Evolutionary conservation across 805 yeast species (phyloP).

Genomic region (Monosporozyma yasuniensis): DNA sequence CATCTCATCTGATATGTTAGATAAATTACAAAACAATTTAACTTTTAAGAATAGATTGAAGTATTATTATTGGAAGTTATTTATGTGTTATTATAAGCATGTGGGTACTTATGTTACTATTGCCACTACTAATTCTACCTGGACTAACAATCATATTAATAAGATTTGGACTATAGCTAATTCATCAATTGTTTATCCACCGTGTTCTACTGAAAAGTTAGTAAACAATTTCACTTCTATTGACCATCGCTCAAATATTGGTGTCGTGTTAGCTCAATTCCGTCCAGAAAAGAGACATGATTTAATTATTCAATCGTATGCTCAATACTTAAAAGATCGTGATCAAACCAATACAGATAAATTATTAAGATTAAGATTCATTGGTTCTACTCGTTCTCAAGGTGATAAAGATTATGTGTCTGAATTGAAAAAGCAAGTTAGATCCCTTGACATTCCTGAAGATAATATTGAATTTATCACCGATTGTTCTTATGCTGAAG

Average conservation of each 20-base stretch:
- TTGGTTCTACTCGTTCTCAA: constrained; percentile 75
- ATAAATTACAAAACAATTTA: constrained; percentile 29
- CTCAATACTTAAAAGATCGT: constrained; percentile 36
- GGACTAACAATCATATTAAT: constrained; percentile 77
- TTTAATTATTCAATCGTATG: constrained; percentile 56
- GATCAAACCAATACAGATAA: background rate
- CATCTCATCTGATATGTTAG: constrained; percentile 79
- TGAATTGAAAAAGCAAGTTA: constrained; percentile 37
- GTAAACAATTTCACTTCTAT: constrained; percentile 15
- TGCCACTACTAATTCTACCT: constrained; percentile 73
- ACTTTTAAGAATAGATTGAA: constrained; percentile 30
- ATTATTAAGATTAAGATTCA: constrained; percentile 54
- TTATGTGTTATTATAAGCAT: constrained; percentile 55
- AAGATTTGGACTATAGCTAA: constrained; percentile 49
- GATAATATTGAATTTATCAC: constrained; percentile 45
- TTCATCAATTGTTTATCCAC: constrained; percentile 65
- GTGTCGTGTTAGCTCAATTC: constrained; percentile 68
- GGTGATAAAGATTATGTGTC: constrained; percentile 55
- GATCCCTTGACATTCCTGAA: constrained; percentile 35
- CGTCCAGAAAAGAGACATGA: constrained; percentile 90
- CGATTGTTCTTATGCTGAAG: constrained; percentile 63
- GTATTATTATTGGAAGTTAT: constrained; percentile 59
- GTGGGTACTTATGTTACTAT: constrained; percentile 60
- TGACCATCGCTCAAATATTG: constrained; percentile 28
- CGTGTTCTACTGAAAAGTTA: constrained; percentile 66